A percentile compares a stretch with the other conserved stretches of the same genome.
Conservation (phyloP, 768 basidiomycete genomes). For the Kwoniella sp. region DNA sequence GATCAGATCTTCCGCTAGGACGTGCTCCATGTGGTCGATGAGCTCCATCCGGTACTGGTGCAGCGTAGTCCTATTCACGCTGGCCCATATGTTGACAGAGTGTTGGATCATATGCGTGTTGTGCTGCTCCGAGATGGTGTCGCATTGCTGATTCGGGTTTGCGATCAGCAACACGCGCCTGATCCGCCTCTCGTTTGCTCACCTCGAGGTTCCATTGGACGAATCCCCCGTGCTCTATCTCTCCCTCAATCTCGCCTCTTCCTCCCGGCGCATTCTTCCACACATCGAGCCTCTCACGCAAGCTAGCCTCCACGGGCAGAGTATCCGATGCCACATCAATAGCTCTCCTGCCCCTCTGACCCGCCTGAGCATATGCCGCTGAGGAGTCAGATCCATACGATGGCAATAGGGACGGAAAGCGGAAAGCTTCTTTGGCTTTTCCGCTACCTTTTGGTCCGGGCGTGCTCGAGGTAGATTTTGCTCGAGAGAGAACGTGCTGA, state of each 20-base stretch:
- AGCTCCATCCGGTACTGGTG: constrained; percentile 38
- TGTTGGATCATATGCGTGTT: constrained; percentile 45
- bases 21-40: constrained; percentile 42
- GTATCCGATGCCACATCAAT: constrained; percentile 43
- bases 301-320: constrained; percentile 47
- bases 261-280: constrained; percentile 51
- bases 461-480: too few relatives aligned
- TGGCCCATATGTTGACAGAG: constrained; percentile 42
- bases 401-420: too few relatives aligned
- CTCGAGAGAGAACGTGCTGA: too few relatives aligned
- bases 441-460: too few relatives aligned
- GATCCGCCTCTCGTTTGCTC: not conserved
- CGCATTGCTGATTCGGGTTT: constrained; percentile 28
- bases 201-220: constrained; percentile 49
- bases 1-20: constrained; percentile 19
- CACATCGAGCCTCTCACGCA: constrained; percentile 46
- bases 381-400: not conserved
- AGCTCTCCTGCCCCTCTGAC: not conserved
- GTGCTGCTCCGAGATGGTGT: constrained; percentile 40
- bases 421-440: too few relatives aligned
- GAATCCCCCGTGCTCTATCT: constrained; percentile 48
- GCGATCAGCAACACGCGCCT: too few relatives aligned
- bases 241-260: constrained; percentile 38
- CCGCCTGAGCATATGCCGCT: not conserved
- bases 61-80: constrained; percentile 39